Base-by-base conservation (phyloP, 148 eudicot species). In the Bassia scoparia region DNA sequence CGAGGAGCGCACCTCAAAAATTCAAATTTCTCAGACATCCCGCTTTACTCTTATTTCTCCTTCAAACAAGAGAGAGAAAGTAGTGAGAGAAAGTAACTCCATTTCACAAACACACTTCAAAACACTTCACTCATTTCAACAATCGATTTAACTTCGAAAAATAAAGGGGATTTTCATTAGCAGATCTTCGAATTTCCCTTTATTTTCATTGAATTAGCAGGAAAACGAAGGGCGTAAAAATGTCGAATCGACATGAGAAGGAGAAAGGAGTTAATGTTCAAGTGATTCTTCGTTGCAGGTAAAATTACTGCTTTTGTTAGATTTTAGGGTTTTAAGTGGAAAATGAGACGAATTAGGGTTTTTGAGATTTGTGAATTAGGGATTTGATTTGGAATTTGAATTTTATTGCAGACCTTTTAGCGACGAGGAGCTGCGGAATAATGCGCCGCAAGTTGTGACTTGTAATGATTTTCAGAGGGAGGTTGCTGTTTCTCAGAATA, bases 271-370 rank as follows among this genome's bases (percentile, higher is more conserved):
- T 93, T 4, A 93, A 93, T 70, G 98, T 92, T 30, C 98, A 92
- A 80, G 98, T 94, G 12, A 85, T 94, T 52, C 96, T 94, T 46
- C 97, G 98, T 61, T 94, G 98, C 89, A 89, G 98, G 97, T 91
- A 78, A 27, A 63, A 14, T 1, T 13, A 2, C 0, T 68, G 67
- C 46, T n/a, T 60, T 30, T 37, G 7, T 33, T 30, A 20, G 16
- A 50, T 58, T 69, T 14, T 13, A 31, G 53, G 58, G 8, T 0
- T 26, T 68, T 44, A 3, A 26, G 26, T 9, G 14, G 13, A 7
- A 29, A 41, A 37, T 37, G 15, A 29, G 53, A 46, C 21, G 44
- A 41, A 3, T 68, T 35, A 2, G 34, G 38, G 4, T 27, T 48
- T 34, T 38, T 18, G 26, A 31, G 15, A 12, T 13, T 48, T 44